Evolutionary conservation across 78 protist species (phyloP).

Genomic region (Dictyostelium purpureum): DNA sequence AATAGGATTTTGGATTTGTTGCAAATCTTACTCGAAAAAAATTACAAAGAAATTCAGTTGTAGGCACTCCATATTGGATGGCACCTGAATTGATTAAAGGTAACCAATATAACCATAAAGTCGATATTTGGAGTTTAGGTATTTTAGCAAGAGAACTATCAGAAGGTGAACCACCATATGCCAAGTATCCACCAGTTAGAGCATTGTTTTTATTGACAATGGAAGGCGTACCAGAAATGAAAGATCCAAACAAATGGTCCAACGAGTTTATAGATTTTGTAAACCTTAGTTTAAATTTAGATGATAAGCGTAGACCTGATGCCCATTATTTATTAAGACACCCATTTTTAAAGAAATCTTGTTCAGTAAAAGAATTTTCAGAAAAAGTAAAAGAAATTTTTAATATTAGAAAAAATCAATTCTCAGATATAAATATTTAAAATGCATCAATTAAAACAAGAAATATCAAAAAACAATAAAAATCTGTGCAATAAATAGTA

Average conservation of each 20-base stretch:
- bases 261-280: slow-evolving; percentile 72
- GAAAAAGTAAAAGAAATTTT: slow-evolving; percentile 52
- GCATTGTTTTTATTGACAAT: slow-evolving; percentile 83
- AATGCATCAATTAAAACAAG: not conserved
- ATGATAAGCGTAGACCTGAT: slow-evolving; percentile 71
- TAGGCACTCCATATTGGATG: slow-evolving; percentile 94
- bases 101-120: slow-evolving; percentile 64
- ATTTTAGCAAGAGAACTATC: slow-evolving; percentile 72
- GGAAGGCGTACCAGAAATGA: slow-evolving; percentile 85
- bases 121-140: slow-evolving; percentile 83
- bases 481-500: not conserved
- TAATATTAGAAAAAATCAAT: slow-evolving; percentile 14
- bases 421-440: slow-evolving; percentile 54
- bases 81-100: slow-evolving; percentile 87
- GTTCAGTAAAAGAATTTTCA: slow-evolving; percentile 33
- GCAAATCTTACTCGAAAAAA: slow-evolving; percentile 64
- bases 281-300: slow-evolving; percentile 53
- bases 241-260: slow-evolving; percentile 71
- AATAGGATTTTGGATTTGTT: slow-evolving; percentile 89
- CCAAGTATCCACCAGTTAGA: slow-evolving; percentile 76
- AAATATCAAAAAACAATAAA: not conserved
- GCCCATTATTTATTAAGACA: slow-evolving; percentile 68
- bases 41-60: slow-evolving; percentile 71
- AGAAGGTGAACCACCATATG: slow-evolving; percentile 84
- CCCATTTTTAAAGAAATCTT: slow-evolving; percentile 47